Base-by-base conservation (phyloP, 371 early-diverging fungal species). In the Globomyces sp. region DNA sequence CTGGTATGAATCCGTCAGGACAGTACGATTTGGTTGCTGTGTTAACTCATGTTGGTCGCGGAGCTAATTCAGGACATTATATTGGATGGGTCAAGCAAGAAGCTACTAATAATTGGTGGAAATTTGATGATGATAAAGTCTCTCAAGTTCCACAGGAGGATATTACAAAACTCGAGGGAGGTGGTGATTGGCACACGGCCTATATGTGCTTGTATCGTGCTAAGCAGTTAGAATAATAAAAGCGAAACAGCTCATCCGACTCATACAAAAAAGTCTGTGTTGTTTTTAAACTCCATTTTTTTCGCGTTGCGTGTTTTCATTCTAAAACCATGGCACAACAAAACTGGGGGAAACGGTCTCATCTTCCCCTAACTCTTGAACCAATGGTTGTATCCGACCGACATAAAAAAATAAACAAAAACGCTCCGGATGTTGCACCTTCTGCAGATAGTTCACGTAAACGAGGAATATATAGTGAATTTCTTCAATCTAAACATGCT, bases 81-180 rank as follows among this genome's bases (percentile, higher is more conserved):
- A 77, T 77, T 53, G 82, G 78, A 4, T 97, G 96, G 96, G 90
- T 71, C 13, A 77, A 77, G 62, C 50, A 69, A 39, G 64, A 68
- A 42, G 73, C 60, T 4, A 24, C 24, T 24, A 68, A 57, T 37
- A 72, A 75, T 48, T 69, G 77, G 58, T 79, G 79, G 80, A 93
- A 96, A 74, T 98, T 89, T 72, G 96, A 98, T 74, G 99, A 98
- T 73, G 96, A 98, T 69, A 89, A 90, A 58, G 98, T 98, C 4
- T 88, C 90, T 2, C 81, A 86, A 34, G 89, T 96, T 48, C 84
- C 77, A 2, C 85, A 88, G 62, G 90, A 89, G 42, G 99, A 97
- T 40, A 92, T 98, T 64, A 76, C 86, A 57, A 92, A 92, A 74
- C 84, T 97, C 65, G 92, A 91, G 66, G 99, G 99, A 43, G 95